phyloP scores from a whole-genome alignment of 352 stramenopile genomes.

The Phytophthora brassicae region DNA sequence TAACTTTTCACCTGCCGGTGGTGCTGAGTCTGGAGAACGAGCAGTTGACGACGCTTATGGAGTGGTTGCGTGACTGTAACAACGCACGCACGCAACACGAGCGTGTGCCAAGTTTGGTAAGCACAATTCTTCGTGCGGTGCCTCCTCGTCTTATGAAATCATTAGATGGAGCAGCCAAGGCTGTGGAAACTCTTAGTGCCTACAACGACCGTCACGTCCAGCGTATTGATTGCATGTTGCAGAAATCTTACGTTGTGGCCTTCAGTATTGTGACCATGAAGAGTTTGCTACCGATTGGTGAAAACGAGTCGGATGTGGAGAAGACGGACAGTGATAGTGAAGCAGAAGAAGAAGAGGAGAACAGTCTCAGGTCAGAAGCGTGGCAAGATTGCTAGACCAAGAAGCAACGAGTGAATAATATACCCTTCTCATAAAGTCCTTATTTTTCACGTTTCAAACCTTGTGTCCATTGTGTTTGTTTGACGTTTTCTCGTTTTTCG shows the following conservation, averaged over 20 bases:
- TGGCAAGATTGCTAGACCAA: too few relatives aligned
- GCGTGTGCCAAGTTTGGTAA: constrained; percentile 94
- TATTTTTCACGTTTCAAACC: constrained; percentile 16
- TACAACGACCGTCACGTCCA: constrained; percentile 98
- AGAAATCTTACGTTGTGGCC: constrained; percentile 97
- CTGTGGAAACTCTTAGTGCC: constrained; percentile 93
- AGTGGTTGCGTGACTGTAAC: constrained; percentile 98
- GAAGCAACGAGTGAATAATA: constrained; percentile 60
- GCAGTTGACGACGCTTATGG: constrained; percentile 89
- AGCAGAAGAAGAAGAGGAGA: constrained; percentile 16
- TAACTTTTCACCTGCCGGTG: constrained; percentile 51
- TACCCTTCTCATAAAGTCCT: constrained; percentile 27
- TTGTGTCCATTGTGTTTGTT: not conserved
- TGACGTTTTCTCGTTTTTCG: constrained; percentile 35
- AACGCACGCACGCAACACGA: constrained; percentile 95
- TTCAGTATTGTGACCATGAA: constrained; percentile 91
- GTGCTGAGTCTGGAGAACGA: constrained; percentile 81
- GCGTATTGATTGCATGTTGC: constrained; percentile 94
- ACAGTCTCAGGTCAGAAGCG: constrained; percentile 15
- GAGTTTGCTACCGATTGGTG: constrained; percentile 60
- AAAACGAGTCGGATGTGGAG: constrained; percentile 31
- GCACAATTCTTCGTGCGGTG: constrained; percentile 83
- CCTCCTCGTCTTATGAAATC: constrained; percentile 66
- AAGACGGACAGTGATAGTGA: constrained; percentile 49
- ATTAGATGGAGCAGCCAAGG: constrained; percentile 67